Conservation (phyloP, 2,329 filamentous ascomycete species). For the Didymella glomerata region DNA sequence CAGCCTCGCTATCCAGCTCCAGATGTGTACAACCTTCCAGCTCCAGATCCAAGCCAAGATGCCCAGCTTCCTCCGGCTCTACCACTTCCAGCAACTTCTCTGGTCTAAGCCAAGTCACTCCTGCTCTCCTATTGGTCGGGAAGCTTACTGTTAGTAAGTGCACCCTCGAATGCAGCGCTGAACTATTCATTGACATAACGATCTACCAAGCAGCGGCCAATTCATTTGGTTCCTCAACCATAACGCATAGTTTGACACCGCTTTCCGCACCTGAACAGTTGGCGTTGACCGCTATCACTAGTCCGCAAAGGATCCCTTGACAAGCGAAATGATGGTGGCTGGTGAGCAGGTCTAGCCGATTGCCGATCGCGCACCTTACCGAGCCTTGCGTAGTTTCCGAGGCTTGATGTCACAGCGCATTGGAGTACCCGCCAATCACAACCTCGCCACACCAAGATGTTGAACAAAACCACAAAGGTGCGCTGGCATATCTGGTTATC, state of each 20-base stretch:
- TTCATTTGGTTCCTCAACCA: conserved; percentile 14
- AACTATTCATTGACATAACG: conserved; percentile 4
- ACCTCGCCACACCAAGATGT: conserved; percentile 19
- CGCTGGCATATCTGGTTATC: conserved; percentile 25
- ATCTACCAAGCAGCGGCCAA: conserved; percentile 13
- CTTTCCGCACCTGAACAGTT: conserved; percentile 13
- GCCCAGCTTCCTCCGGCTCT: conserved; percentile 12
- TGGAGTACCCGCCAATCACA: conserved; percentile 28
- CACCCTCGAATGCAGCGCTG: not conserved
- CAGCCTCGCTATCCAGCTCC: conserved; percentile 6
- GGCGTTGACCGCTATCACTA: conserved; percentile 14
- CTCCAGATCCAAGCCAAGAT: conserved; percentile 3
- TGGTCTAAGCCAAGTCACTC: not conserved
- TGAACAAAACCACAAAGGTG: conserved; percentile 21
- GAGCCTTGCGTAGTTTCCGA: conserved; percentile 10
- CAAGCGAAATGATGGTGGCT: conserved; percentile 29
- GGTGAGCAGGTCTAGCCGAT: conserved; percentile 28
- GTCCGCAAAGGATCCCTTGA: conserved; percentile 27
- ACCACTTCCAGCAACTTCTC: not conserved
- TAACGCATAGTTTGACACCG: conserved; percentile 11
- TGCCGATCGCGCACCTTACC: conserved; percentile 17
- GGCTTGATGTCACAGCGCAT: conserved; percentile 36
- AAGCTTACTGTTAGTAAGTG: not conserved
- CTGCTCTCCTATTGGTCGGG: conserved; percentile 4
- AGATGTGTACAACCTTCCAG: not conserved